A percentile compares a stretch with the other conserved stretches of the same genome.
Conservation (phyloP, 345 rosid genomes). For the Boechera retrofracta region DNA sequence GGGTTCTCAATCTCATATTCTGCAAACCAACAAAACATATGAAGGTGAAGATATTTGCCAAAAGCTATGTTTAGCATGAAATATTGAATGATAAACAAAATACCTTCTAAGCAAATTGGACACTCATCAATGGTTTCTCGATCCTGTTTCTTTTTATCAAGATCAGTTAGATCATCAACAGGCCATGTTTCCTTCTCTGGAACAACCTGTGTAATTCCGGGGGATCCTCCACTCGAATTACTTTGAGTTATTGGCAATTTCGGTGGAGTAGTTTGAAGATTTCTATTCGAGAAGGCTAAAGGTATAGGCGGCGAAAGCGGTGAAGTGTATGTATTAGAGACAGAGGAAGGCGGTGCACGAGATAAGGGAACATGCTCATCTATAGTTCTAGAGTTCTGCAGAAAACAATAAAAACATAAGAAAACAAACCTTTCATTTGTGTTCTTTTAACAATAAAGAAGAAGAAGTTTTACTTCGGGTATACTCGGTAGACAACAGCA, state of each 20-base stretch:
- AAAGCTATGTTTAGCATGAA: not conserved
- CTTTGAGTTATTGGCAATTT: conserved; percentile 50
- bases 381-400: conserved; percentile 61
- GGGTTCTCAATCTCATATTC: conserved; percentile 89
- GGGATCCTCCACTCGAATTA: conserved; percentile 50
- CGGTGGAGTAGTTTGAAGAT: conserved; percentile 53
- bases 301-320: conserved; percentile 83
- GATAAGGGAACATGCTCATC: conserved; percentile 74
- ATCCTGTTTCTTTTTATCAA: conserved; percentile 48
- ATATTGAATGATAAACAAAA: not conserved
- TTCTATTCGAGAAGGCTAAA: conserved; percentile 51
- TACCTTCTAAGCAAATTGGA: conserved; percentile 96
- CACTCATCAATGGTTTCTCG: conserved; percentile 63
- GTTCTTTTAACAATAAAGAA: conserved; percentile 28
- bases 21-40: conserved; percentile 45
- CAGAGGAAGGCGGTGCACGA: conserved; percentile 51
- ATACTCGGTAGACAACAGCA: conserved; percentile 83
- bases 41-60: not conserved
- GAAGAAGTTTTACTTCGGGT: conserved; percentile 69
- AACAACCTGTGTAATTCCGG: conserved; percentile 47
- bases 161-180: conserved; percentile 49
- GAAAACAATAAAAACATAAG: conserved; percentile 24
- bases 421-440: not conserved
- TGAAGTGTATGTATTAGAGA: conserved; percentile 64
- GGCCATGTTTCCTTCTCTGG: conserved; percentile 58